Evolutionary conservation across 345 rosid genomes (phyloP), one percentile per base, ranked within the genome.

Genomic region (Hibiscus syriacus): DNA sequence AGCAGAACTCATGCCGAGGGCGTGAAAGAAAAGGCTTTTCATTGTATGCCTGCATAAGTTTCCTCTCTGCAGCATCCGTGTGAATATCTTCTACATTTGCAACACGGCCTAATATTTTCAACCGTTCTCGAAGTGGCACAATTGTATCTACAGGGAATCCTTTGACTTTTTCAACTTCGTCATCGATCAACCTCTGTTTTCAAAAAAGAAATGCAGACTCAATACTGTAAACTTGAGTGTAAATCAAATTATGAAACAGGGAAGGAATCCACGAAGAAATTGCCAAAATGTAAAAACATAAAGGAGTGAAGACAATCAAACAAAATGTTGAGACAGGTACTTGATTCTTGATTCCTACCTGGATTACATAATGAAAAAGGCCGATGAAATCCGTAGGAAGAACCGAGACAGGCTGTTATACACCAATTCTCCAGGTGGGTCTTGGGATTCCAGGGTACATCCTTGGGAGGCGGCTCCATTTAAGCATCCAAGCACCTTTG

Each of bases 11-110:
- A 59, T 95, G 99, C 62, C 92, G 99, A 2, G 99, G 99, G 23
- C 99, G 97, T 2, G 99, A 86, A 64, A 95, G 99, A 72, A 95
- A 96, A 13, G 99, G 99, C 70, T 95, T 95, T 72, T 95, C 99
- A 65, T 95, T 95, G 80, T 92, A 95, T 46, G 98, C 92, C 74
- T 90, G 91, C 97, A 95, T 84, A 46, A 95, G 88, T 73, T 92
- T 95, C 78, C 83, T 95, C 85, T 95, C 98, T 2, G 99, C 82
- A 20, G 85, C 85, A 81, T 89, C 85, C 73, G 92, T 67, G 73
- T 88, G 92, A 62, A 95, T 96, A 77, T 86, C 98, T 70, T 95
- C 96, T 34, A 91, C 86, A 62, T 95, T 95, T 62, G 76, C 96
- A 74, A 95, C 89, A 34, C 98, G 96, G 30, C 99, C 98, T 76